Evolutionary conservation across 2,329 filamentous ascomycete species (phyloP), one percentile per base, ranked within the genome.

Genomic region (Cercospora citrullina): DNA sequence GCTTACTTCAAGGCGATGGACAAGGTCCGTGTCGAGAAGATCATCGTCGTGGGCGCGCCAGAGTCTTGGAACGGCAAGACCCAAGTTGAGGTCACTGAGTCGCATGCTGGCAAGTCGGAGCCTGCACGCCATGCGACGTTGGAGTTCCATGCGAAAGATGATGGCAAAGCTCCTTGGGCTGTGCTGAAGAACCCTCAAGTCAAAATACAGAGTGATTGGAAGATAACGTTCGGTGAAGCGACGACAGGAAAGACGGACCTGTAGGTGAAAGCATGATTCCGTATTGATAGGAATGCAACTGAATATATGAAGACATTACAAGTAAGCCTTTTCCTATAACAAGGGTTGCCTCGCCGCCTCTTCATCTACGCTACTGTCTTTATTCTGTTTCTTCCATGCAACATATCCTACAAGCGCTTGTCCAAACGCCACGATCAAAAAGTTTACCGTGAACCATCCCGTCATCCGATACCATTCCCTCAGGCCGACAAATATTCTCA

Each of bases 1-100:
- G 85, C 86, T 36, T 98, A 93, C 84, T 81, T 94, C 70, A 91
- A 94, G 84, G 84, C 82, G 5, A 96, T 97, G 90, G 85, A 86
- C 31, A 84, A 87, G 55, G 93, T 98, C 3, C 83, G 86, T 7
- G 88, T 98, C 1, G 93, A 97, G 82, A 93, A 91, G 81, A 86
- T 98, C 65, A 84, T 98, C 58, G 75, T 99, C 60, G 88, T 98
- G 21, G 92, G 92, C 55, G 92, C 92, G 2, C 91, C 93, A 0
- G 83, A 85, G 36, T 80, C 82, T 21, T 97, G 93, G 94, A 86
- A 86, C 70, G 82, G 81, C 60, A 90, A 87, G 82, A 80, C 77
- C n/a, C 81, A 87, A 77, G 86, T 87, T 3, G 85, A 87, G n/a
- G 84, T 90, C 68, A 84, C 91, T 74, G 92, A 90, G 77, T 83